These are phyloP conservation scores for Mollisiaceae sp. DNA, from an alignment of 2,329 filamentous ascomycete genomes.

Conservation along the genomic window DNA sequence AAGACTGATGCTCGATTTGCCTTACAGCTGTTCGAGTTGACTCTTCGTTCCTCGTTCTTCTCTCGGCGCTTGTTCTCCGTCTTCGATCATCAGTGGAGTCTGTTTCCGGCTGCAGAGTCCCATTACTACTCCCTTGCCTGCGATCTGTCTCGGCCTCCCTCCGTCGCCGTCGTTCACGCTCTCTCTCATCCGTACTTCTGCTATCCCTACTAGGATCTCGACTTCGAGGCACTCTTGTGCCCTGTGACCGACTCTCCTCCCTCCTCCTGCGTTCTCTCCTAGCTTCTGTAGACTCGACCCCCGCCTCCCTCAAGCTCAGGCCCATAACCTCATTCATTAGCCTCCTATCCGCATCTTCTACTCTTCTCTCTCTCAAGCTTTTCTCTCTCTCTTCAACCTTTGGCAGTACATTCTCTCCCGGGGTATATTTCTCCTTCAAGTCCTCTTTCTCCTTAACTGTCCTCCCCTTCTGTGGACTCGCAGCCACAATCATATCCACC, in stretches of 20 bases:
- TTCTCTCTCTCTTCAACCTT: conserved; percentile 57
- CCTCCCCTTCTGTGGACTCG: conserved; percentile 78
- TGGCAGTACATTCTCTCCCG: conserved; percentile 81
- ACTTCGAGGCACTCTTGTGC: conserved; percentile 41
- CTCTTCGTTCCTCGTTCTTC: conserved; percentile 36
- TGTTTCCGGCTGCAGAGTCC: conserved; percentile 28
- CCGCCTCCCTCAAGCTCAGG: conserved; percentile 63
- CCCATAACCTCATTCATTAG: conserved; percentile 40
- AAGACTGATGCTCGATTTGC: conserved; percentile 87
- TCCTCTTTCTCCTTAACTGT: conserved; percentile 75
- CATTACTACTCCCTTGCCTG: conserved; percentile 32
- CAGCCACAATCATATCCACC: conserved; percentile 83
- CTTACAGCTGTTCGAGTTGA: conserved; percentile 45
- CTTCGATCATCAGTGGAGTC: conserved; percentile 33
- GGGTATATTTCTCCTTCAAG: conserved; percentile 76
- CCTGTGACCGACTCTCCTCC: conserved; percentile 36
- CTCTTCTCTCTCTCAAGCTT: conserved; percentile 57
- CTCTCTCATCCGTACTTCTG: conserved; percentile 37
- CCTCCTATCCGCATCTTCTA: conserved; percentile 49
- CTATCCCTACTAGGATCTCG: conserved; percentile 40
- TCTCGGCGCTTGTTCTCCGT: conserved; percentile 37
- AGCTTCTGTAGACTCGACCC: conserved; percentile 48
- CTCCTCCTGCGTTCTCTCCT: conserved; percentile 40
- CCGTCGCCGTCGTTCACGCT: conserved; percentile 40
- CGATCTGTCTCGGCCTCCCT: conserved; percentile 42